Base-by-base conservation (phyloP, 352 stramenopile genomes). In the Pilasporangium apinafurcum region DNA sequence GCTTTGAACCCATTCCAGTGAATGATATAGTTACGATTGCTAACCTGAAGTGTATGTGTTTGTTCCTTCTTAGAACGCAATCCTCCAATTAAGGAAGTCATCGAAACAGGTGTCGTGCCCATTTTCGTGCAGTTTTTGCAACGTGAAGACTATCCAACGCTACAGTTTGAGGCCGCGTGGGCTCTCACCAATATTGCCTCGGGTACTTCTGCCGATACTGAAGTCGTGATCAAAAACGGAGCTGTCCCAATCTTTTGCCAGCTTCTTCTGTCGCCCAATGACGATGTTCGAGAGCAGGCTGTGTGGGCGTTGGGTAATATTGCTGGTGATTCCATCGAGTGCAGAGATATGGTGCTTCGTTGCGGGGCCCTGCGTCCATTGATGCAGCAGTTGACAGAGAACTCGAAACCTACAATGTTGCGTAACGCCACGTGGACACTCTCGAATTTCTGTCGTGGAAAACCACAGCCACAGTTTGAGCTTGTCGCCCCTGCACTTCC, bases 271-370 rank as follows among this genome's bases (percentile, higher is more conserved):
- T 98, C 88, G 32, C 83, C 92, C 7, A 98, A 99, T 60, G 96
- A 98, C 54, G 95, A 99, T 56, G 96, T 99, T 5, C 86, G 95
- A 14, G 96, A 99, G 57, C 88, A 97, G 42, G 85, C 84, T 1
- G 95, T 99, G 8, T 99, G 97, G 97, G 96, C 96, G 13, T 68
- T 99, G 8, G 97, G 97, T 39, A 99, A 99, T 65, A 99, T 99
- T 61, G 95, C 96, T 16, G 97, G 97, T 26, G 97, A 99, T 68
- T 98, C 91, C 13, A 90, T 95, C 18, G 79, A 96, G 37, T 99
- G 92, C 64, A 82, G 96, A 34, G 96, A 99, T 66, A 76, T 97
- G 34, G 96, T 99, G 0, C 75, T 99, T 13, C 81, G 92, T 53
- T 85, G 80, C 9, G 92, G 94, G 5, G 95, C 93, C 1, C 96